Evolutionary conservation across 163 green algal genomes (phyloP).

Genomic region (Scenedesmus sp.): DNA sequence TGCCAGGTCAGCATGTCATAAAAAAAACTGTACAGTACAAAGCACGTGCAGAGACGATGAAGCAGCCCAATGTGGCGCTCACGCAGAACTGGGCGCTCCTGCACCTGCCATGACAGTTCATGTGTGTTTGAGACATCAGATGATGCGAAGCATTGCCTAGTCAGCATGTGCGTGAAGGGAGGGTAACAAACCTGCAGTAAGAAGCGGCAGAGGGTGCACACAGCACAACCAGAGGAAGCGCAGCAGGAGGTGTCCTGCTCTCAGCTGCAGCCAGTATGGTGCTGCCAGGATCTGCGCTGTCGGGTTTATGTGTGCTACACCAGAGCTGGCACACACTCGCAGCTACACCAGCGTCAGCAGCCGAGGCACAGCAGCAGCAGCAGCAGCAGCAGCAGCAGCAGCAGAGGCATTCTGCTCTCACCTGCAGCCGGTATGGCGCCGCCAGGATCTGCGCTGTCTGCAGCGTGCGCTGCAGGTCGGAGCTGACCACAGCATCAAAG

Average conservation of each 20-base stretch:
- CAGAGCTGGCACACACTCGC: constrained; percentile 37
- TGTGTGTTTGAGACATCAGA: too few species aligned
- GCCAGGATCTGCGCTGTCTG: constrained; percentile 53
- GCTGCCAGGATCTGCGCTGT: constrained; percentile 50
- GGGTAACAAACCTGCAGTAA: too few species aligned
- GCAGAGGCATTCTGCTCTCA: neutral
- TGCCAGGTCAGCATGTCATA: too few species aligned
- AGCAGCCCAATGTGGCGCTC: too few species aligned
- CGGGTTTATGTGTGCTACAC: constrained; percentile 46
- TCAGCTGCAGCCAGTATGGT: neutral
- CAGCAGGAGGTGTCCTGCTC: neutral
- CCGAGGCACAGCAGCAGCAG: neutral
- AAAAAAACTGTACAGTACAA: too few species aligned
- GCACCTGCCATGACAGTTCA: too few species aligned
- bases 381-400: neutral
- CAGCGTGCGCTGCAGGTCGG: constrained; percentile 50
- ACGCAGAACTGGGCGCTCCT: too few species aligned
- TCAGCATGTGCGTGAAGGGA: too few species aligned
- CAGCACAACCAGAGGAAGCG: too few species aligned
- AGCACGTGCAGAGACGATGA: too few species aligned
- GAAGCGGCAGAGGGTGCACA: too few species aligned
- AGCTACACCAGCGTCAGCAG: constrained; percentile 31
- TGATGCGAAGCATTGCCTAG: too few species aligned
- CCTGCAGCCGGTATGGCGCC: neutral
- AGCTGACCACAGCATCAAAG: constrained; percentile 53